Conservation (phyloP, 2,329 filamentous ascomycete species). For the Xylariales sp. region DNA sequence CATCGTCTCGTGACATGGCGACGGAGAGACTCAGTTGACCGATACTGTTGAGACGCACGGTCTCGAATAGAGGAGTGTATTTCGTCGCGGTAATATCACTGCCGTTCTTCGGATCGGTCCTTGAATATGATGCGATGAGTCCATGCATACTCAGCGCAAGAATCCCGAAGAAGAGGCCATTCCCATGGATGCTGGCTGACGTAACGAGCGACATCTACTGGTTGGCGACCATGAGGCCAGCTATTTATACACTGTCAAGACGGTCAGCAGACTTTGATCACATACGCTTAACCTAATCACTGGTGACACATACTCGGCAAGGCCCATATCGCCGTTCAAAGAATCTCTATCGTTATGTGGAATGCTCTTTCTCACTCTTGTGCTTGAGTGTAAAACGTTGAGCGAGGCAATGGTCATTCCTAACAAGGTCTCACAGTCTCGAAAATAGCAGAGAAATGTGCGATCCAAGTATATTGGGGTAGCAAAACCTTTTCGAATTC, state of each 20-base stretch:
- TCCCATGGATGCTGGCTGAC: constrained; percentile 24
- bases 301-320: constrained; percentile 20
- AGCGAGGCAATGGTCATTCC: too few species aligned
- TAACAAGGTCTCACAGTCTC: too few species aligned
- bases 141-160: constrained; percentile 27
- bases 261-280: not conserved
- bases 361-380: constrained; percentile 18
- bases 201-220: constrained; percentile 28
- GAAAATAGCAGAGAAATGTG: too few species aligned
- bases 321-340: constrained; percentile 26
- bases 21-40: constrained; percentile 24
- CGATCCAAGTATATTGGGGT: too few species aligned
- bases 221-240: constrained; percentile 22
- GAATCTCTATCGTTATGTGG: constrained; percentile 23
- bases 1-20: constrained; percentile 26
- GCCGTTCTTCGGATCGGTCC: constrained; percentile 16
- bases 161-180: constrained; percentile 27
- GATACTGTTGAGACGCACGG: constrained; percentile 17
- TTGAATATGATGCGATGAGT: constrained; percentile 23
- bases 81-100: constrained; percentile 15
- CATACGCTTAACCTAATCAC: not conserved
- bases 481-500: too few species aligned
- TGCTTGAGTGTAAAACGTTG: too few species aligned
- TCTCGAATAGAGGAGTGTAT: constrained; percentile 26
- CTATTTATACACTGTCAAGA: constrained; percentile 21